phyloP scores from a whole-genome alignment of 305 asterid genomes.

The Fraxinus dipetala region DNA sequence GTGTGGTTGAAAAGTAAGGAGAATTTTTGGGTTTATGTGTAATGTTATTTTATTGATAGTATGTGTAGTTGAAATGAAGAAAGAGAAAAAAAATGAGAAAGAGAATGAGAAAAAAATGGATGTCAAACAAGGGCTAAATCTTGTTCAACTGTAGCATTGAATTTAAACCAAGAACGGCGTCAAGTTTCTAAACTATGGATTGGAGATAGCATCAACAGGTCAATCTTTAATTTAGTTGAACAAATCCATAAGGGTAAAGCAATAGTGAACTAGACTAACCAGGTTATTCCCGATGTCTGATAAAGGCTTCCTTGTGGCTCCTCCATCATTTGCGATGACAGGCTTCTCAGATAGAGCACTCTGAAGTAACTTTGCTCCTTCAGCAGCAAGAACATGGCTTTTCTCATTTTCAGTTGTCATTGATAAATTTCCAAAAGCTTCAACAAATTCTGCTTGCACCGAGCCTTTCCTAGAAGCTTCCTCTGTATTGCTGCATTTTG shows the following conservation, averaged over 20 bases:
- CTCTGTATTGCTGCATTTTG: conserved; percentile 63
- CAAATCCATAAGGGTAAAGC: background rate
- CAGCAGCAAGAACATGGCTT: conserved; percentile 56
- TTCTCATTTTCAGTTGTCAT: conserved; percentile 42
- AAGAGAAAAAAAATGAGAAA: too few relatives aligned
- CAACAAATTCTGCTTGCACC: conserved; percentile 26
- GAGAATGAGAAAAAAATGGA: too few relatives aligned
- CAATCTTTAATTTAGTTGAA: background rate
- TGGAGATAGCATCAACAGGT: background rate
- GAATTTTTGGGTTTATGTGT: too few relatives aligned
- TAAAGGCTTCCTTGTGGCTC: conserved; percentile 60
- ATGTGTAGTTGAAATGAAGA: too few relatives aligned
- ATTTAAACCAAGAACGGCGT: background rate
- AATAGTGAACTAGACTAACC: conserved; percentile 36
- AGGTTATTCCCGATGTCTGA: conserved; percentile 84
- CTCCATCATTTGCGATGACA: conserved; percentile 34
- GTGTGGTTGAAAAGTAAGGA: too few relatives aligned
- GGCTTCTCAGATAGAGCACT: conserved; percentile 72
- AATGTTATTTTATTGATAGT: too few relatives aligned
- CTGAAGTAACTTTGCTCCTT: conserved; percentile 80
- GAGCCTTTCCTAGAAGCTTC: conserved; percentile 9
- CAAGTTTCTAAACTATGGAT: background rate
- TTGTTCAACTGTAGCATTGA: background rate
- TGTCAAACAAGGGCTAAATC: background rate
- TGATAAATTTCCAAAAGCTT: conserved; percentile 22